These are phyloP conservation scores for Aristolochia fimbriata DNA, from an alignment of 164 flowering plant genomes.

Conservation along the genomic window DNA sequence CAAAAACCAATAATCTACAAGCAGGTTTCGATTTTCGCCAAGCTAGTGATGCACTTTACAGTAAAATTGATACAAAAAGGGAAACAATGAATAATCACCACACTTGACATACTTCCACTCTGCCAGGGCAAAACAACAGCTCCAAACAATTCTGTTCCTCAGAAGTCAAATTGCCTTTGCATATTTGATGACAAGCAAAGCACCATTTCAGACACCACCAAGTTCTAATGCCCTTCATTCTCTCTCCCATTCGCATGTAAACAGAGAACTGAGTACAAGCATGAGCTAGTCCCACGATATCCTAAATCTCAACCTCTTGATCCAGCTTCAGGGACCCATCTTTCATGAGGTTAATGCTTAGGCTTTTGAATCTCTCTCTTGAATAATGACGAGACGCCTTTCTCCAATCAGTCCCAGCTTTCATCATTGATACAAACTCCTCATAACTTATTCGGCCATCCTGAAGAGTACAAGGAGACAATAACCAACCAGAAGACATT, in stretches of 20 bases:
- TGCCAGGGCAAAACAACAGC: neutral
- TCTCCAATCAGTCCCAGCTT: conserved; percentile 98
- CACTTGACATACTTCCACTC: neutral
- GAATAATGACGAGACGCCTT: conserved; percentile 96
- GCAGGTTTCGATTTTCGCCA: too few relatives aligned
- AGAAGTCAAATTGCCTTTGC: too few relatives aligned
- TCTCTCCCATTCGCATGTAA: too few relatives aligned
- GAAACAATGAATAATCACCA: conserved; percentile 2
- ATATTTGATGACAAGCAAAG: too few relatives aligned
- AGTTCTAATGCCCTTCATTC: too few relatives aligned
- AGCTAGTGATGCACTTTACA: conserved; percentile 5
- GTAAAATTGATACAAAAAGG: conserved; percentile 9
- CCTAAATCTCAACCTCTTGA: conserved; percentile 30
- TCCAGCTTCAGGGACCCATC: conserved; percentile 85
- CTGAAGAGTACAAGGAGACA: conserved; percentile 18
- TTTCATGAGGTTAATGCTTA: conserved; percentile 89
- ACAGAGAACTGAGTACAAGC: too few relatives aligned
- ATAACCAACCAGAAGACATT: neutral
- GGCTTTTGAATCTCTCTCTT: conserved; percentile 90
- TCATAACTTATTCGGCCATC: conserved; percentile 88
- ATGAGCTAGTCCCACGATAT: too few relatives aligned
- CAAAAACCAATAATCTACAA: too few relatives aligned
- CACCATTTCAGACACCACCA: too few relatives aligned
- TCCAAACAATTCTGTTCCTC: too few relatives aligned
- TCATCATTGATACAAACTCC: conserved; percentile 97